A percentile compares a stretch with the other conserved stretches of the same genome.
Evolutionary conservation across 2,329 filamentous ascomycete species (phyloP).

Genomic region (Colletotrichum orchidophilum): DNA sequence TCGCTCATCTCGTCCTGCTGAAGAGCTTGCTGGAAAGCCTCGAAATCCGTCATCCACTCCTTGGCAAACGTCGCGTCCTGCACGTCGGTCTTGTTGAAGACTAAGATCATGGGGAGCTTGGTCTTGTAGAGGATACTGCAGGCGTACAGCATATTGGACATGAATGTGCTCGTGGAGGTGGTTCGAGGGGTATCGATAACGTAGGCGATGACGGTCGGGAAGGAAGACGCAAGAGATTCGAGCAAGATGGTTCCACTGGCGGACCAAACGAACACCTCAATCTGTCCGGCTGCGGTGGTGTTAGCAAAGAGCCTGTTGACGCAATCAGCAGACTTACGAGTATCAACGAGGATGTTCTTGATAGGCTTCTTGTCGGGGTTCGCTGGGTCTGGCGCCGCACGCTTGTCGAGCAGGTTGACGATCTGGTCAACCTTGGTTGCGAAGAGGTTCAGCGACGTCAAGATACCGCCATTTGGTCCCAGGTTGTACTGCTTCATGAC

Average conservation of each 20-base stretch:
- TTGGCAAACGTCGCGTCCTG: conserved; percentile 91
- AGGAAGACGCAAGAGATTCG: conserved; percentile 90
- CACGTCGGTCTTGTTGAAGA: conserved; percentile 99
- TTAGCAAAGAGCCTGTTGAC: not conserved
- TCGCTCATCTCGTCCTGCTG: conserved; percentile 81
- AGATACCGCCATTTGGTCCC: conserved; percentile 94
- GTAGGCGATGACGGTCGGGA: conserved; percentile 97
- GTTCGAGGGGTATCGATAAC: conserved; percentile 97
- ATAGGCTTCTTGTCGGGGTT: conserved; percentile 71
- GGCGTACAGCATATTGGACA: conserved; percentile 99
- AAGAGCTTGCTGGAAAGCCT: conserved; percentile 90
- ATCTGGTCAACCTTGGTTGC: conserved; percentile 99
- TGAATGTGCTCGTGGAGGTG: conserved; percentile 93
- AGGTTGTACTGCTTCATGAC: conserved; percentile 99
- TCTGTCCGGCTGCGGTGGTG: conserved; percentile 75
- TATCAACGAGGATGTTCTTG: conserved; percentile 91
- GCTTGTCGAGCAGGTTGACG: conserved; percentile 87
- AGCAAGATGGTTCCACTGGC: conserved; percentile 94
- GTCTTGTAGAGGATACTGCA: conserved; percentile 99
- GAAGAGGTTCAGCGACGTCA: conserved; percentile 95
- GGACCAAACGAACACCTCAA: conserved; percentile 99
- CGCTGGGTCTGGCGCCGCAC: conserved; percentile 71
- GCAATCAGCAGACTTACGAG: conserved; percentile 56
- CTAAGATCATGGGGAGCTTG: conserved; percentile 96
- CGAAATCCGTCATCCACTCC: conserved; percentile 99